Evolutionary conservation across 2,329 filamentous ascomycete species (phyloP), one percentile per base, ranked within the genome.

Genomic region (Davidsoniella neocaledoniae): DNA sequence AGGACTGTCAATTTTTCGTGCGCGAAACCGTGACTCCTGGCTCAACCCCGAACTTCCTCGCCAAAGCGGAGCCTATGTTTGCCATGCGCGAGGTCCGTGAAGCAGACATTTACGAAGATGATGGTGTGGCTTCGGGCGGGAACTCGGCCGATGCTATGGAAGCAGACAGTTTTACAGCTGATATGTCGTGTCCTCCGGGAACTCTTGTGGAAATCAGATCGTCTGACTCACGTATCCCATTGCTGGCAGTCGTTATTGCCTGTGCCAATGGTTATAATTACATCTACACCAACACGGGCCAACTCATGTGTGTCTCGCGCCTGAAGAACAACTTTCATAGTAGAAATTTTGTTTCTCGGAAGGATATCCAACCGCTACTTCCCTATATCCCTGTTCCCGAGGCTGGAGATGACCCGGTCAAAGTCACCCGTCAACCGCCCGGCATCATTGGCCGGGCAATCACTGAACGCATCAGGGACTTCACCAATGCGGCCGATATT

Each of bases 201-300:
- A 52, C 50, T 12, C 47, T 55, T 17, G 49, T 55, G 9, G 54
- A 55, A 37, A 40, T 54, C 10, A 65, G 63, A 36, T 60, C 59
- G 26, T 56, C 61, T 7, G 60, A 62, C n/a, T 67, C 66, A 9
- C 63, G 70, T 23, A 61, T 68, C 17, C 68, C 70, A 4, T 54
- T 74, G 14, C 62, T 78, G 42, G 74, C 67, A 10, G 58, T 79
- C 42, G 75, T 71, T 55, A 62, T 79, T 6, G 73, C 73, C 12
- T 67, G 62, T 48, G 66, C 72, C 54, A 66, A 70, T 38, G 67
- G 67, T 16, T 63, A 68, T 40, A 64, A 74, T 55, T 72, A 77
- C 58, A 76, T 71, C 58, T 77, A 76, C 58, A 68, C 70, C 26
- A 66, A 59, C 55, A 69, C 66, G 14, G 74, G 74, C 54, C 69